These are phyloP conservation scores for Thelonectria blattea DNA, from an alignment of 2,329 filamentous ascomycete species.

Conservation along the genomic window DNA sequence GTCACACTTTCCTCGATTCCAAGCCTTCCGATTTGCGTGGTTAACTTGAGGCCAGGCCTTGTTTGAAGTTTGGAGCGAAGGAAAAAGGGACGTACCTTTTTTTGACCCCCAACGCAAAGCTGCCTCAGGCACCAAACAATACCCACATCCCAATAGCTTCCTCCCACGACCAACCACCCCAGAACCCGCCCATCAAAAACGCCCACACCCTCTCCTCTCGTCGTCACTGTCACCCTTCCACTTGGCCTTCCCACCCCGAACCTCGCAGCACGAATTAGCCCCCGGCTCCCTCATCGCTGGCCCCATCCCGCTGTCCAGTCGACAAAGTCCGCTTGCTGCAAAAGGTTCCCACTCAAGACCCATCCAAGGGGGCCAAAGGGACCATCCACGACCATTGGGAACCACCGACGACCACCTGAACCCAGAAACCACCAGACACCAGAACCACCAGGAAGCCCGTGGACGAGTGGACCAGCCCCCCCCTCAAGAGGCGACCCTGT, in stretches of 20 bases:
- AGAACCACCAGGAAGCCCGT: constrained; percentile 35
- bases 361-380: constrained; percentile 22
- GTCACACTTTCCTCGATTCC: constrained; percentile 14
- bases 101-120: neutral
- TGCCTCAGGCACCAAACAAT: constrained; percentile 12
- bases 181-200: constrained; percentile 21
- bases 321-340: constrained; percentile 25
- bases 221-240: constrained; percentile 15
- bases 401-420: constrained; percentile 30
- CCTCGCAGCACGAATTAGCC: constrained; percentile 23
- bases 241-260: constrained; percentile 8
- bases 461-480: constrained; percentile 30
- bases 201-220: constrained; percentile 25
- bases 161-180: constrained; percentile 29
- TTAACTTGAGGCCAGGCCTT: constrained; percentile 9
- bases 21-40: constrained; percentile 16
- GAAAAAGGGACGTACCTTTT: neutral
- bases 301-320: constrained; percentile 30
- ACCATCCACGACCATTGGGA: constrained; percentile 27
- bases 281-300: constrained; percentile 6
- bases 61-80: constrained; percentile 13
- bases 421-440: constrained; percentile 16
- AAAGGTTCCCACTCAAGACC: constrained; percentile 23
- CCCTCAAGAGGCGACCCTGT: constrained; percentile 27
- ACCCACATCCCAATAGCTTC: constrained; percentile 14